Conservation (phyloP, 2,329 filamentous ascomycete genomes). For the Penicillium sp. region DNA sequence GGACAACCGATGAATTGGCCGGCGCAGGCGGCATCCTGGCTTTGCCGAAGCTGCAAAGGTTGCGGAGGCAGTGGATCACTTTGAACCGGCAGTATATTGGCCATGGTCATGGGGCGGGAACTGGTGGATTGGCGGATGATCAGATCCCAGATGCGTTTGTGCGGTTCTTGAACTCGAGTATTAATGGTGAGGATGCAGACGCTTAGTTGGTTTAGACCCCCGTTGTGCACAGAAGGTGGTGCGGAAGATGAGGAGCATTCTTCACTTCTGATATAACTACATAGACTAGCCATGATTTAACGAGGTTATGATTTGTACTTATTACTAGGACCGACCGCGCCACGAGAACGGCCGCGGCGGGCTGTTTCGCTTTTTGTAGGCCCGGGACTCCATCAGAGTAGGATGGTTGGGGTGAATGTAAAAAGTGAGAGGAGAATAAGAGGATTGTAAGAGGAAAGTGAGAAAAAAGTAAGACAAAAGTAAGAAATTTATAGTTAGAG, state of each 20-base stretch:
- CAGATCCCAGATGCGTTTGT: slow-evolving; percentile 44
- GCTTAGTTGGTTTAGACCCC: background rate
- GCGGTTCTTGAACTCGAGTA: slow-evolving; percentile 43
- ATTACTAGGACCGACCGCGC: too few species aligned
- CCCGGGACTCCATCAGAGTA: too few species aligned
- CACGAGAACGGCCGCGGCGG: too few species aligned
- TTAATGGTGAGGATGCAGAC: slow-evolving; percentile 27
- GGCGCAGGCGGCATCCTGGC: slow-evolving; percentile 40
- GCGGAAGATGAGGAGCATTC: background rate
- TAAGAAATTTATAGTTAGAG: too few species aligned
- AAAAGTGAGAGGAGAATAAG: too few species aligned
- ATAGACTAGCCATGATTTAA: slow-evolving; percentile 9
- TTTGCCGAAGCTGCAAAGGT: slow-evolving; percentile 40
- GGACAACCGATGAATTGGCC: slow-evolving; percentile 41
- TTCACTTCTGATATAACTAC: background rate
- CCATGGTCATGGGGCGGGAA: slow-evolving; percentile 32
- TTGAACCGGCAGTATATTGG: slow-evolving; percentile 41
- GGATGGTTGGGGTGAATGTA: too few species aligned
- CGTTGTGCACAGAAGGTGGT: background rate
- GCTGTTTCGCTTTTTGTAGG: too few species aligned
- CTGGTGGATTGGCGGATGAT: slow-evolving; percentile 30
- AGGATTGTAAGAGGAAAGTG: too few species aligned
- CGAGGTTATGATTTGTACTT: slow-evolving; percentile 8
- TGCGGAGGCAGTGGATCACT: slow-evolving; percentile 45
- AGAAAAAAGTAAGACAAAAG: too few species aligned